Base-by-base conservation (phyloP, 1,139 yeast genomes). In the Pichia sp. region DNA sequence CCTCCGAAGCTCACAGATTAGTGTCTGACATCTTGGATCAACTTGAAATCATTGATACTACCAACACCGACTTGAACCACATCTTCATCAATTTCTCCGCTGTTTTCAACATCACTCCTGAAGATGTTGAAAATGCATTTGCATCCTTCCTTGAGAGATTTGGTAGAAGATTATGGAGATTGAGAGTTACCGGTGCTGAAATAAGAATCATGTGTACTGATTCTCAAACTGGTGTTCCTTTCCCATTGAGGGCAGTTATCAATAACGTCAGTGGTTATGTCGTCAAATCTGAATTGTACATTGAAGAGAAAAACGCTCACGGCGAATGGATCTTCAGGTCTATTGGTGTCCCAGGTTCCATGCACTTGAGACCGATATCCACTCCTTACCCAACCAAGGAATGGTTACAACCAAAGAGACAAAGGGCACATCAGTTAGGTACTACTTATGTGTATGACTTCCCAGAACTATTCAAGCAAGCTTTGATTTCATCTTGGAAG, bases 241-340 rank as follows among this genome's bases (percentile, higher is more conserved):
- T 84, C 77, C 97, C 98, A 55, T 74, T 91, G 52, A 81, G 98
- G 61, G 98, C 97, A 32, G 78, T 91, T 63, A 88, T 93, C 53
- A 88, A 83, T 64, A 91, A 91, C 54, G 96, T 91, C 32, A 83
- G 94, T 49, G 98, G 98, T 53, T 93, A 88, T 58, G 98, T 91
- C 47, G 97, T 91, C 45, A 87, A 85, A 63, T 81, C 94, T 33
- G 97, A 93, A 53, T 70, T 91, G 59, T 91, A 88, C 66, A 83
- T 88, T 61, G 98, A 91, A 64, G 84, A 87, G 45, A 86, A 83
- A 70, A 88, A 87, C 58, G 69, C 84, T 39, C 79, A 82, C 56
- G 94, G 94, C 47, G 96, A 87, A 55, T 87, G 96, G 96, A 85
- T 91, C 21, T 91, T 88, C 77, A 87, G 86, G 66, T 85, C 96